Evolutionary conservation across 306 rosid species (phyloP), one percentile per base, ranked within the genome.

Genomic region (Castanospermum australe): DNA sequence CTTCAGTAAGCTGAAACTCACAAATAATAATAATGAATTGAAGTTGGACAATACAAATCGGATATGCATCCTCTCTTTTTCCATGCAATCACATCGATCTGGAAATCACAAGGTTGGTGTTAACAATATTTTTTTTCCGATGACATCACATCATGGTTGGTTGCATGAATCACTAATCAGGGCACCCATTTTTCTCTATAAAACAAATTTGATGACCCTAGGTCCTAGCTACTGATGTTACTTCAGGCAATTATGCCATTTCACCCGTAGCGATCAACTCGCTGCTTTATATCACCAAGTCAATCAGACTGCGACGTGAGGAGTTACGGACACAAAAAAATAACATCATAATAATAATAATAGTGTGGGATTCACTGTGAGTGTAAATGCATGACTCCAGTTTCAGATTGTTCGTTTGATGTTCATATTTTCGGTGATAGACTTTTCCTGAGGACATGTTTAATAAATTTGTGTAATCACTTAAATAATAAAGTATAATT

Each of bases 121-220:
- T 69, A 75, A 75, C 51, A 75, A 50, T 50, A 35, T 35, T 51
- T 63, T 48, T 21, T 14, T 17, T 77, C 14, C 0, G 4, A 12
- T 76, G 74, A 71, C 70, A 76, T 77, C 74, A 69, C n/a, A n/a
- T n/a, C n/a, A n/a, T n/a, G n/a, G n/a, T n/a, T 82, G 74, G 85
- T 67, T 36, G 70, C 70, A 66, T 62, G 57, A 11, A 65, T 81
- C 76, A 65, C 42, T 38, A 32, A 57, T 7, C 44, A 61, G 0
- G n/a, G 71, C 22, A 55, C 54, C 55, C 11, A 11, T 8, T 4
- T 67, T 76, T 61, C 17, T 15, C 5, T 57, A 14, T 9, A 62
- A 71, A 71, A 71, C 79, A 67, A 81, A 81, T 22, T 47, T 32
- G 35, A 56, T 54, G 75, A 71, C 66, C 4, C 4, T 18, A 4